These are phyloP conservation scores for Hymenoscyphus repandus DNA, from an alignment of 2,329 filamentous ascomycete species.

Conservation along the genomic window DNA sequence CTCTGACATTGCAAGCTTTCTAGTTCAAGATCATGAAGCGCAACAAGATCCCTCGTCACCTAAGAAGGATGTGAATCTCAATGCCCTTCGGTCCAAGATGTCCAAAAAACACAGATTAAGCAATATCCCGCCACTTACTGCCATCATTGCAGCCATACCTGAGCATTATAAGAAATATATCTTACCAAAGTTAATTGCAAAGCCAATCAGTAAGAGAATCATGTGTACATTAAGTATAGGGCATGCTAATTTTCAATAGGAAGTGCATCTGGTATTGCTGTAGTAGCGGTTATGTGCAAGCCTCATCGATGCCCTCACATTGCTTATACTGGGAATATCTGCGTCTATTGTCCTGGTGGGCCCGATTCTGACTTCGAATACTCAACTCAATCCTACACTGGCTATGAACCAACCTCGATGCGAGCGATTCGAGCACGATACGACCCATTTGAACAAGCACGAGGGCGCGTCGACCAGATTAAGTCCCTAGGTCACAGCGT, in stretches of 20 bases:
- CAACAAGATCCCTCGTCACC: slow-evolving; percentile 67
- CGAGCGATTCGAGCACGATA: slow-evolving; percentile 94
- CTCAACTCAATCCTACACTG: slow-evolving; percentile 97
- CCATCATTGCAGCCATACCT: slow-evolving; percentile 97
- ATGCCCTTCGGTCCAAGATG: slow-evolving; percentile 77
- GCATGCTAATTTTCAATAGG: slow-evolving; percentile 41
- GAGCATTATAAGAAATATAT: slow-evolving; percentile 99
- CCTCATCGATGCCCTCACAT: slow-evolving; percentile 97
- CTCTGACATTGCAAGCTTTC: slow-evolving; percentile 86
- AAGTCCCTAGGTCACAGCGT: slow-evolving; percentile 93
- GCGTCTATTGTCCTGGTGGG: slow-evolving; percentile 95
- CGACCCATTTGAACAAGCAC: slow-evolving; percentile 95
- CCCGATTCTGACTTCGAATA: slow-evolving; percentile 99
- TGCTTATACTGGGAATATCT: slow-evolving; percentile 97
- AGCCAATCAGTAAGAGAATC: slow-evolving; percentile 71
- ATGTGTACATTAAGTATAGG: not conserved
- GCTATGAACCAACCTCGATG: slow-evolving; percentile 98
- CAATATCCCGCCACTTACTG: slow-evolving; percentile 85
- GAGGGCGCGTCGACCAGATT: slow-evolving; percentile 93
- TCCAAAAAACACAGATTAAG: slow-evolving; percentile 89
- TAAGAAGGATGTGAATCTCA: slow-evolving; percentile 87
- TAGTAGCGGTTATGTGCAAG: slow-evolving; percentile 99
- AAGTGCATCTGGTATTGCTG: slow-evolving; percentile 93
- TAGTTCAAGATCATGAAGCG: slow-evolving; percentile 91
- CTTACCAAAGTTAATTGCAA: slow-evolving; percentile 89